These are phyloP conservation scores for Syzygium jambos DNA, from an alignment of 345 rosid species.

Conservation along the genomic window DNA sequence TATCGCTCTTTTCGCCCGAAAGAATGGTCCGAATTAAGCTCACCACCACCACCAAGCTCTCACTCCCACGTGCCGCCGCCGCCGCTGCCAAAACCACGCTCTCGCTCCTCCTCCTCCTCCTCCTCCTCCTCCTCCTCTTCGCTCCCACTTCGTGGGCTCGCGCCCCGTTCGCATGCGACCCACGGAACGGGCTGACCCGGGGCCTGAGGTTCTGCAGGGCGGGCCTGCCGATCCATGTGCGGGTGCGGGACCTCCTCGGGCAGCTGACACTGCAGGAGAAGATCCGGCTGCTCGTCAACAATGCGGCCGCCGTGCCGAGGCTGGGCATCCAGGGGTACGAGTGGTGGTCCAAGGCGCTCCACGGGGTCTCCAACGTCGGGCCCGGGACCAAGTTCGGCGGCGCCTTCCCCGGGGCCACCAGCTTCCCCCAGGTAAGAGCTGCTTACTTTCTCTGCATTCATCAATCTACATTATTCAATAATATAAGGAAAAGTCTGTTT, in stretches of 20 bases:
- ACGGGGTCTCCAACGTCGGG: conserved; percentile 77
- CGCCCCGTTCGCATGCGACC: conserved; percentile 57
- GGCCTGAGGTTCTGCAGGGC: conserved; percentile 43
- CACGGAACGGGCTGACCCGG: conserved; percentile 39
- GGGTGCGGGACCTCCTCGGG: conserved; percentile 69
- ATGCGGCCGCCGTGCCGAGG: conserved; percentile 69
- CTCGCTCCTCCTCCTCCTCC: neutral
- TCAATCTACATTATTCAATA: neutral
- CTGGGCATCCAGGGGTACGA: conserved; percentile 80
- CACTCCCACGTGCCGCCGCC: neutral
- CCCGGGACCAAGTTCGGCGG: conserved; percentile 72
- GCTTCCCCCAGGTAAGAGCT: conserved; percentile 76
- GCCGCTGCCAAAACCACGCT: conserved; percentile 1
- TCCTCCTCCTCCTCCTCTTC: conserved; percentile 3
- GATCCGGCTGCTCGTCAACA: conserved; percentile 64
- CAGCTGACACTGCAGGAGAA: conserved; percentile 81
- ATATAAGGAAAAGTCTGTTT: neutral
- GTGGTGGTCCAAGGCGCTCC: conserved; percentile 99
- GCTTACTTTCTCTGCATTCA: neutral
- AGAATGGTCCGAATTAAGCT: neutral
- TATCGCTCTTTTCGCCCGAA: neutral
- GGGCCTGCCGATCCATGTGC: conserved; percentile 42
- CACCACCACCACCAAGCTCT: conserved; percentile 1
- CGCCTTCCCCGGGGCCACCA: conserved; percentile 65
- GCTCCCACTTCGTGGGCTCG: conserved; percentile 3